phyloP scores from a whole-genome alignment of 83 land plant genomes.

The Larix sibirica region DNA sequence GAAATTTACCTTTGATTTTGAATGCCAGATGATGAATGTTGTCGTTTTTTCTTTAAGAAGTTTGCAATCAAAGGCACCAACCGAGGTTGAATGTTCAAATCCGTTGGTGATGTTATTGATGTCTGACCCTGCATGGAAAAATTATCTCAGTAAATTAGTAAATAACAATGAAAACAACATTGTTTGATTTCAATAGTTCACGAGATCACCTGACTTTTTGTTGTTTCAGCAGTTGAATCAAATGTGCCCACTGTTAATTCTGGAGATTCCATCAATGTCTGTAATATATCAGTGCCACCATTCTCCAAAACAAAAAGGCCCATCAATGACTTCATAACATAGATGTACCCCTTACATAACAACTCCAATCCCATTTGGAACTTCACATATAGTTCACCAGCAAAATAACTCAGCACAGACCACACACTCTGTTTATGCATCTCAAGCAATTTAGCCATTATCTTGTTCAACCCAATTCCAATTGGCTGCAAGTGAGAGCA shows the following conservation, averaged over 20 bases:
- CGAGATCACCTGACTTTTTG: background rate
- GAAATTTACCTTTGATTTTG: too few relatives aligned
- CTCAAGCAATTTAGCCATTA: background rate
- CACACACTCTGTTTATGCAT: background rate
- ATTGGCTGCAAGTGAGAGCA: background rate
- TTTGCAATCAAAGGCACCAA: too few relatives aligned
- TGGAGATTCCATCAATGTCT: background rate
- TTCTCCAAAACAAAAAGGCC: constrained; percentile 8
- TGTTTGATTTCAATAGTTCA: background rate
- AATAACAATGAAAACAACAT: background rate
- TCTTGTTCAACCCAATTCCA: background rate
- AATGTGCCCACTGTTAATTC: constrained; percentile 5
- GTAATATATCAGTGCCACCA: background rate
- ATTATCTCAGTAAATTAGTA: background rate
- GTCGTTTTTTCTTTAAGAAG: too few relatives aligned
- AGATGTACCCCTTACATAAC: background rate
- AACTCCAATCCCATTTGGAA: background rate
- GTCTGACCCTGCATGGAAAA: too few relatives aligned
- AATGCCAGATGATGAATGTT: too few relatives aligned
- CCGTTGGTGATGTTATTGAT: too few relatives aligned
- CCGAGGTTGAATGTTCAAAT: too few relatives aligned
- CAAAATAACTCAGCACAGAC: background rate
- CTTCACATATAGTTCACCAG: background rate
- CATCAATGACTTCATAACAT: constrained; percentile 2
- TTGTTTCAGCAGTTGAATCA: constrained; percentile 1